Evolutionary conservation across 768 basidiomycete species (phyloP).

Genomic region (Trametopsis cervina): DNA sequence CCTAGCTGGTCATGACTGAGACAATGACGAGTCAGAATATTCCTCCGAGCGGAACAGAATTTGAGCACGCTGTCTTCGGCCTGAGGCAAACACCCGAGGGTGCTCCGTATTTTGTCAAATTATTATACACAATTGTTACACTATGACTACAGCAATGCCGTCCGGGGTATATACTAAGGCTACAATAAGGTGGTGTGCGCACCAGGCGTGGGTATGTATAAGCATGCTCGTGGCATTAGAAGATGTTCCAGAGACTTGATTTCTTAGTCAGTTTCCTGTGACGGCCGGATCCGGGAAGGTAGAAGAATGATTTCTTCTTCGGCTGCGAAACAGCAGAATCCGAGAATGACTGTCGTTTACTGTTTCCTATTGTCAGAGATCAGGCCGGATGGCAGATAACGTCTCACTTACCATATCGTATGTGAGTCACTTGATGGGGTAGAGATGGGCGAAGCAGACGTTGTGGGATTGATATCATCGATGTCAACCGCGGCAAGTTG

Average conservation of each 20-base stretch:
- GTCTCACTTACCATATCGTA: constrained; percentile 10
- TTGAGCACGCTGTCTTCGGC: too few relatives aligned
- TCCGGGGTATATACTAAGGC: not conserved
- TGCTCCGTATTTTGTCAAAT: not conserved
- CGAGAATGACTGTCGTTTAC: constrained; percentile 6
- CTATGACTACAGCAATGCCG: not conserved
- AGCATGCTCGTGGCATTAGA: constrained; percentile 10
- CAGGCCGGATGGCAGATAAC: not conserved
- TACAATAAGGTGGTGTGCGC: constrained; percentile 3
- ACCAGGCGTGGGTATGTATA: not conserved
- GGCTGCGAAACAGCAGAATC: not conserved
- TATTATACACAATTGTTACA: not conserved
- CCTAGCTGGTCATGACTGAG: constrained; percentile 3
- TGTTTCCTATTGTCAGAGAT: not conserved
- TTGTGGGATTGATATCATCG: not conserved
- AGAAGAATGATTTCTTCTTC: not conserved
- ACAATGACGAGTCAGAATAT: not conserved
- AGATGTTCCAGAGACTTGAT: constrained; percentile 18
- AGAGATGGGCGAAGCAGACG: not conserved
- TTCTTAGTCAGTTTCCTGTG: constrained; percentile 18
- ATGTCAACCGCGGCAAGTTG: not conserved
- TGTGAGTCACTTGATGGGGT: not conserved
- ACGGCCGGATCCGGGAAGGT: constrained; percentile 13
- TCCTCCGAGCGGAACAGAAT: too few relatives aligned
- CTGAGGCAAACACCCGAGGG: too few relatives aligned